Conservation (phyloP, 2,329 filamentous ascomycete genomes). For the Zalaria obscura region DNA sequence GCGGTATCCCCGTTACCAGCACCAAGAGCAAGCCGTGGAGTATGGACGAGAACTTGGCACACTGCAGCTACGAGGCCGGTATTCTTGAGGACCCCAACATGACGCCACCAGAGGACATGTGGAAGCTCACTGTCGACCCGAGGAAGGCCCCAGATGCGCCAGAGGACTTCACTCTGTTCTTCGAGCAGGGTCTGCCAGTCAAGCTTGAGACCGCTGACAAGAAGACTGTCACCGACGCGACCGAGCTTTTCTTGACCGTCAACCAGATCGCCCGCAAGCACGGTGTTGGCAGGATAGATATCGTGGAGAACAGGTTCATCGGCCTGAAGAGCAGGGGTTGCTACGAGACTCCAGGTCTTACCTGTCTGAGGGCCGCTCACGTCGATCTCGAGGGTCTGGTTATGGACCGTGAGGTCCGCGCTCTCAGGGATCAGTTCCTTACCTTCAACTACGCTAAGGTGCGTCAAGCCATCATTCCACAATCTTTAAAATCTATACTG, state of each 20-base stretch:
- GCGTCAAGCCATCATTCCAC: conserved; percentile 17
- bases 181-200: conserved; percentile 61
- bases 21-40: conserved; percentile 61
- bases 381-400: conserved; percentile 52
- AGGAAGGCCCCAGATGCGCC: conserved; percentile 55
- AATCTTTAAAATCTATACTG: background rate
- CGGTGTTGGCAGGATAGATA: conserved; percentile 70
- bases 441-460: conserved; percentile 47
- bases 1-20: conserved; percentile 56
- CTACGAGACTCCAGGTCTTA: conserved; percentile 55
- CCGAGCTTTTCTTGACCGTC: conserved; percentile 57
- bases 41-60: conserved; percentile 57
- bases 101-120: conserved; percentile 63
- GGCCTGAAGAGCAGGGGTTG: conserved; percentile 70
- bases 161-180: conserved; percentile 56
- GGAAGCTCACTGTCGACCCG: conserved; percentile 57
- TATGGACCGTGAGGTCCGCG: conserved; percentile 53
- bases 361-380: conserved; percentile 41
- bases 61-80: conserved; percentile 70
- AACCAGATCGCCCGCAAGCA: conserved; percentile 59
- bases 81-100: conserved; percentile 52
- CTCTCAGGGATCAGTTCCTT: conserved; percentile 57
- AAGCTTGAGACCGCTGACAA: conserved; percentile 44
- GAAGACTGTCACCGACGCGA: conserved; percentile 51
- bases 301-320: conserved; percentile 70